Evolutionary conservation across 352 stramenopile genomes (phyloP).

Genomic region (Paralagenidium karlingii): DNA sequence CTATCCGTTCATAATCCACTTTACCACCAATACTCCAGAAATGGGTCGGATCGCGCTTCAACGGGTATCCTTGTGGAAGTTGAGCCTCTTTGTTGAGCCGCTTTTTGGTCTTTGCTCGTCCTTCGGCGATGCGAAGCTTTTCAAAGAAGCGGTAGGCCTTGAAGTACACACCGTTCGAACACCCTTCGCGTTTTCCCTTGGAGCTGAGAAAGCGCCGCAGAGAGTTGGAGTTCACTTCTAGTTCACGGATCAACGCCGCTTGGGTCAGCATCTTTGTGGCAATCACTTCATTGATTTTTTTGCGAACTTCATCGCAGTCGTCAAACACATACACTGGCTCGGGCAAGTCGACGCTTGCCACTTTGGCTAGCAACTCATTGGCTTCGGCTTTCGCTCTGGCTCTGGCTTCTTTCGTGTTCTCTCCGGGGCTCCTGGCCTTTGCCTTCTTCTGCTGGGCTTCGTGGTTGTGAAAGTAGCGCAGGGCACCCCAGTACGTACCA

Average conservation of each 20-base stretch:
- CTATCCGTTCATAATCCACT: too few relatives aligned
- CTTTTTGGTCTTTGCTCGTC: slow-evolving; percentile 26
- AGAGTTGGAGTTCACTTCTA: slow-evolving; percentile 35
- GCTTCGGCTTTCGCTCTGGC: slow-evolving; percentile 14
- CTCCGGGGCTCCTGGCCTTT: too few relatives aligned
- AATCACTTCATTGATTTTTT: slow-evolving; percentile 28
- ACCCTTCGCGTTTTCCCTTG: slow-evolving; percentile 32
- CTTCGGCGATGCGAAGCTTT: slow-evolving; percentile 28
- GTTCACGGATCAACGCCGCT: slow-evolving; percentile 14
- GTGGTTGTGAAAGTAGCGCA: slow-evolving; percentile 28
- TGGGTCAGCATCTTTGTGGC: slow-evolving; percentile 23
- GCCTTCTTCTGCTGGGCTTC: slow-evolving; percentile 16
- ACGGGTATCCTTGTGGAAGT: too few relatives aligned
- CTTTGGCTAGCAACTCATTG: slow-evolving; percentile 16
- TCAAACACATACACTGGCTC: slow-evolving; percentile 31
- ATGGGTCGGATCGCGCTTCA: too few relatives aligned
- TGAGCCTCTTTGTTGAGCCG: slow-evolving; percentile 25
- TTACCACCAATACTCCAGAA: too few relatives aligned
- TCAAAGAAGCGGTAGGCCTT: slow-evolving; percentile 42
- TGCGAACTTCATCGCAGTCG: slow-evolving; percentile 37
- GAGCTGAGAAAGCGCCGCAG: slow-evolving; percentile 27
- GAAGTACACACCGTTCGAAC: slow-evolving; percentile 32
- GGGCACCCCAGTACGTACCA: slow-evolving; percentile 17
- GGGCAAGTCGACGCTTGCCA: slow-evolving; percentile 19
- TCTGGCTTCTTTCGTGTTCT: slow-evolving; percentile 11